Base-by-base conservation (phyloP, 345 rosid species). In the Eutrema yunnanense region DNA sequence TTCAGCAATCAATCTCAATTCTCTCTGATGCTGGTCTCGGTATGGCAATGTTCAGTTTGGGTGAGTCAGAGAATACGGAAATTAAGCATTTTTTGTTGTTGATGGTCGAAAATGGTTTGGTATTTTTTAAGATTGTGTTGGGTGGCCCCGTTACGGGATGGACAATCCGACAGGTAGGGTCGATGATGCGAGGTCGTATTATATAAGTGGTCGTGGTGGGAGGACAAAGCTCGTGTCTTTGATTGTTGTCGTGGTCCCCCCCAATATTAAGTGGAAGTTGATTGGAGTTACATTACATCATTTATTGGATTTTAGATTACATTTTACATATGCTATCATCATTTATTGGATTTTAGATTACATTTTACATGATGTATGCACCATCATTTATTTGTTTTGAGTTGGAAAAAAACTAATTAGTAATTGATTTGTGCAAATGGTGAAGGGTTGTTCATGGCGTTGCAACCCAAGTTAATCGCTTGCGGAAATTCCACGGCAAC, bases 11-110 rank as follows among this genome's bases (percentile, higher is more conserved):
- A 0, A 94, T 94, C 48, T 43, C 95, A 2, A 94, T 94, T 67
- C 85, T 94, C 2, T 94, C 98, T 2, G 80, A 94, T 78, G 96
- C 98, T 19, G 97, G 98, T 61, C 96, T 94, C 9, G 98, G 98
- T 62, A 94, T 94, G 98, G 97, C 98, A 27, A 94, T 94, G 98
- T 93, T 93, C 65, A 90, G 98, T 81, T 92, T 93, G 36, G 98
- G 98, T 93, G 73, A 40, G 86, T 67, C 26, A 26, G 8, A 46
- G 5, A 4, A 32, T 32, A 40, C 78, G 78, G 72, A 49, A 9
- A 1, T 11, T 50, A 56, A 47, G 65, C 56, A 65, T 29, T 27
- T 46, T 38, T 44, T 32, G n/a, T n/a, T 29, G 47, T 56, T 64
- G 70, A 44, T 44, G 33, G 41, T 63, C 11, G 30, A 63, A 63